Conservation (phyloP, 768 basidiomycete genomes). For the Lentinula sp. region DNA sequence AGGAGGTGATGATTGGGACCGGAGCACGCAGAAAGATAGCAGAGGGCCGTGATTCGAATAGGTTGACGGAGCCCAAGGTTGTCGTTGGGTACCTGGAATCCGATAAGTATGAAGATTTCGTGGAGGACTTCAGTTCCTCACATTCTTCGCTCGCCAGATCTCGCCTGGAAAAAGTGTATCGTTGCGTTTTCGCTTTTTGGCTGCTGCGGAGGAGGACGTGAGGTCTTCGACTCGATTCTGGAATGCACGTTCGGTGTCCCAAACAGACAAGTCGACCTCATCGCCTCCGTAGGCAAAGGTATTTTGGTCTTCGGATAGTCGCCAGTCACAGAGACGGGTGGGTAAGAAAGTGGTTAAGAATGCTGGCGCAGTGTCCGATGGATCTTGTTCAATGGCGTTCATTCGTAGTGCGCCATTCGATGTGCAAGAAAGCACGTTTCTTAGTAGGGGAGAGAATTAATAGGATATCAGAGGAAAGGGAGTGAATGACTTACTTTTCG, state of each 20-base stretch:
- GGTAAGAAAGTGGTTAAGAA: constrained; percentile 46
- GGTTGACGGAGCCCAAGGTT: constrained; percentile 70
- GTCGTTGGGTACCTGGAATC: constrained; percentile 67
- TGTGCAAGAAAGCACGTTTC: constrained; percentile 63
- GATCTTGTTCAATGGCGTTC: constrained; percentile 26
- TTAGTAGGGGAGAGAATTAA: constrained; percentile 21
- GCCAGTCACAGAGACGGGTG: constrained; percentile 65
- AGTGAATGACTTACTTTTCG: constrained; percentile 35
- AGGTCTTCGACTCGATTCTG: constrained; percentile 21
- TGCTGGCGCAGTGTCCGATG: constrained; percentile 8
- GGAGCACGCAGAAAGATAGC: constrained; percentile 43
- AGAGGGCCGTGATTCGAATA: constrained; percentile 65
- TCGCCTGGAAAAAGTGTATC: constrained; percentile 64
- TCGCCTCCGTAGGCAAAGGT: constrained; percentile 81
- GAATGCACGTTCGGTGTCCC: constrained; percentile 62
- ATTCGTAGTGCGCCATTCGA: constrained; percentile 68
- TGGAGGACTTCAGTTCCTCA: constrained; percentile 20
- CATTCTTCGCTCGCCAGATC: constrained; percentile 83
- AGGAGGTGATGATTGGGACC: constrained; percentile 42
- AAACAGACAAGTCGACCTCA: constrained; percentile 80
- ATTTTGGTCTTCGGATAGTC: constrained; percentile 40
- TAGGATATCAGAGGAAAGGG: background rate
- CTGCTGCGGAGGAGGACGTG: constrained; percentile 9
- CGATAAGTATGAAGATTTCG: background rate
- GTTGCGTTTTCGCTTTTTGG: constrained; percentile 55